phyloP scores from a whole-genome alignment of 106 monocot species.

The Hemerocallis citrina region DNA sequence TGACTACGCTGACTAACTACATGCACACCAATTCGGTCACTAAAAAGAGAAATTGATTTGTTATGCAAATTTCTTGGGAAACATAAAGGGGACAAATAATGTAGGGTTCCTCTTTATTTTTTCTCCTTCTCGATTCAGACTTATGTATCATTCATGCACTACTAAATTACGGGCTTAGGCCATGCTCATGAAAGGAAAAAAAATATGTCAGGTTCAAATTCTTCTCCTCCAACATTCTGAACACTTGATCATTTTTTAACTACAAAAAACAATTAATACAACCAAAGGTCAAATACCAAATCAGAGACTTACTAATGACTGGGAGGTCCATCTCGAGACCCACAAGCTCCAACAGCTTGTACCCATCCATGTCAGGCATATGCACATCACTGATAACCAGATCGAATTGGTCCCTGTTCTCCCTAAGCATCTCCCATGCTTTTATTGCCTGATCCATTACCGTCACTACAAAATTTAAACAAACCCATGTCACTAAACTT shows the following conservation, averaged over 20 bases:
- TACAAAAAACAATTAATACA: not conserved
- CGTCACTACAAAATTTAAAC: constrained; percentile 22
- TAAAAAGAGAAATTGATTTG: no score
- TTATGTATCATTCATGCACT: no score
- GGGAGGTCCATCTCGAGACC: constrained; percentile 58
- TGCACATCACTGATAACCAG: constrained; percentile 51
- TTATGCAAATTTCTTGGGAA: no score
- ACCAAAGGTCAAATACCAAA: not conserved
- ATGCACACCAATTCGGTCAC: no score
- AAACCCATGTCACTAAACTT: not conserved
- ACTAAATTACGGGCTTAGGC: no score
- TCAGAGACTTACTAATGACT: constrained; percentile 34
- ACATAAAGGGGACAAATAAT: no score
- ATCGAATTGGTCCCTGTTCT: constrained; percentile 45
- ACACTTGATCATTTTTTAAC: not conserved
- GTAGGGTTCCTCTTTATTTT: no score
- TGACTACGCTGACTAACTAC: no score
- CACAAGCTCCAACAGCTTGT: constrained; percentile 42
- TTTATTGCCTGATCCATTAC: constrained; percentile 14
- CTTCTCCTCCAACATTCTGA: not conserved
- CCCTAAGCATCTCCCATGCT: constrained; percentile 33
- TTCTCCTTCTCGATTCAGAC: no score
- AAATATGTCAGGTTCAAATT: no score
- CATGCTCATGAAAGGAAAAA: no score
- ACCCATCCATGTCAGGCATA: constrained; percentile 57